Evolutionary conservation across 1,284 basidiomycete genomes (phyloP).

Genomic region (Schizophyllum amplum): DNA sequence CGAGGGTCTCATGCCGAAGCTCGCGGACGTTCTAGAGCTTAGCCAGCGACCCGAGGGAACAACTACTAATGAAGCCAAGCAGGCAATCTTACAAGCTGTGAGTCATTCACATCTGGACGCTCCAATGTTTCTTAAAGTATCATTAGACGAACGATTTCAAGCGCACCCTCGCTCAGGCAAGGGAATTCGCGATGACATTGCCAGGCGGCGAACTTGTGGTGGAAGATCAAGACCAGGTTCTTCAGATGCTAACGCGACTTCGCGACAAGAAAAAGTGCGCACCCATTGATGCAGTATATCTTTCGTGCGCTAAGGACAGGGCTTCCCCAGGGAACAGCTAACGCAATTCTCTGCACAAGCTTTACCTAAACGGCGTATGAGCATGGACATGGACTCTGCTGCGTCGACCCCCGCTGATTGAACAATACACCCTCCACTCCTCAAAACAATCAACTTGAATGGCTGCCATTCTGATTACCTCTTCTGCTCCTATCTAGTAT

Average conservation of each 20-base stretch:
- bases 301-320: too few species aligned
- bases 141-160: conserved; percentile 60
- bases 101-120: conserved; percentile 15
- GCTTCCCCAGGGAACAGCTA: conserved; percentile 28
- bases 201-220: conserved; percentile 60
- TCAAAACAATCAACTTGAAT: too few species aligned
- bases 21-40: conserved; percentile 44
- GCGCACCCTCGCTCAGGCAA: conserved; percentile 44
- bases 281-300: too few species aligned
- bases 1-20: conserved; percentile 43
- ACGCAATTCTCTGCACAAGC: conserved; percentile 28
- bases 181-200: conserved; percentile 43
- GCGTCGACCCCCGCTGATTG: conserved; percentile 39
- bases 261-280: conserved; percentile 50
- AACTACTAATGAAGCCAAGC: conserved; percentile 45
- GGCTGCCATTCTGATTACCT: background rate
- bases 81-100: conserved; percentile 56
- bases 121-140: background rate
- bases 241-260: conserved; percentile 51
- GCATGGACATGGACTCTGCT: conserved; percentile 47
- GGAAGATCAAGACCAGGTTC: conserved; percentile 57
- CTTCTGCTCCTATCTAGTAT: too few species aligned
- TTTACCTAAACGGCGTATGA: conserved; percentile 17
- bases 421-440: too few species aligned
- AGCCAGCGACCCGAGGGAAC: conserved; percentile 45